Evolutionary conservation across 371 early-diverging fungal species (phyloP).

Genomic region (Actinomortierella wolfii): DNA sequence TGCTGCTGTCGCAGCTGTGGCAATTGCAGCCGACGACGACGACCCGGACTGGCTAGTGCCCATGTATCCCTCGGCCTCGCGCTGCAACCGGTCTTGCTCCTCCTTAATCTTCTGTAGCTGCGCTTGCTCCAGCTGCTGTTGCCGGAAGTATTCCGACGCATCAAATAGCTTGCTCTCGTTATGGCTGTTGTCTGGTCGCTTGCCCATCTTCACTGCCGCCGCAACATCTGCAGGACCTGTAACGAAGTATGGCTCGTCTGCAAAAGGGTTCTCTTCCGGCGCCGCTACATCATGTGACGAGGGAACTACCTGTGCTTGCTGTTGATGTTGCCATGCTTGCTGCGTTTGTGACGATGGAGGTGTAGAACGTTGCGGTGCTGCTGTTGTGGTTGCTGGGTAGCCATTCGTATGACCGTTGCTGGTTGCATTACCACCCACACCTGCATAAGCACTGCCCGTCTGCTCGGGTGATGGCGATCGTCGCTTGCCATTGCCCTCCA

Average conservation of each 20-base stretch:
- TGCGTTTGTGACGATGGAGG: no score
- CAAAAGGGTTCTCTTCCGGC: slow-evolving; percentile 21
- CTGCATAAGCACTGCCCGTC: slow-evolving; percentile 4
- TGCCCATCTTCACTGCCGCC: slow-evolving; percentile 42
- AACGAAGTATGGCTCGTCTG: slow-evolving; percentile 26
- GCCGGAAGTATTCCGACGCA: slow-evolving; percentile 32
- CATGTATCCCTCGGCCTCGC: no score
- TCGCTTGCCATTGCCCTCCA: no score
- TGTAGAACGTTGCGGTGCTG: no score
- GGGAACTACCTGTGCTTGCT: neutral
- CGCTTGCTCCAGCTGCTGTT: slow-evolving; percentile 40
- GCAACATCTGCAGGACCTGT: slow-evolving; percentile 21
- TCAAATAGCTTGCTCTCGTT: slow-evolving; percentile 43
- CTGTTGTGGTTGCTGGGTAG: no score
- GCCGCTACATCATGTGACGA: no score
- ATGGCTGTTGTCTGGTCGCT: slow-evolving; percentile 41
- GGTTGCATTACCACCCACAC: slow-evolving; percentile 6
- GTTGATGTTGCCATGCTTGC: neutral
- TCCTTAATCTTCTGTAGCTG: slow-evolving; percentile 32
- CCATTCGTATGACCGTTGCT: slow-evolving; percentile 8
- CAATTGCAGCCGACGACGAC: no score
- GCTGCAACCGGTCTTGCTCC: slow-evolving; percentile 21
- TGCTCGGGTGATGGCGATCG: no score
- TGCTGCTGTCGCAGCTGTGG: no score
- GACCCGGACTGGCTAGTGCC: no score